phyloP scores from a whole-genome alignment of 768 basidiomycete genomes.

The Pisolithus microcarpus region DNA sequence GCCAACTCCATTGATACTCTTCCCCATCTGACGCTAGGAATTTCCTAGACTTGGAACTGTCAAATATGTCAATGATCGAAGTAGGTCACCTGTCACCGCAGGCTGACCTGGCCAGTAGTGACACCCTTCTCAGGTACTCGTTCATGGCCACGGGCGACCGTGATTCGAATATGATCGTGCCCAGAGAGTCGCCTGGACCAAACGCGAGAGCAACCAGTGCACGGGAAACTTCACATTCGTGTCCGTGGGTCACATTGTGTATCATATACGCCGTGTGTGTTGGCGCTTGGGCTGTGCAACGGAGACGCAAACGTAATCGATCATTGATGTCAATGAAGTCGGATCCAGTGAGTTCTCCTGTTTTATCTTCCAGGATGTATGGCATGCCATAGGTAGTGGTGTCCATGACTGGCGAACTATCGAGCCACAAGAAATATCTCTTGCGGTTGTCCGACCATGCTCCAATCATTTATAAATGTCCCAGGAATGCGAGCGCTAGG shows the following conservation, averaged over 20 bases:
- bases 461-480: not conserved
- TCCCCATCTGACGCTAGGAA: slow-evolving; percentile 55
- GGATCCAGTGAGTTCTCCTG: slow-evolving; percentile 45
- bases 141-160: slow-evolving; percentile 39
- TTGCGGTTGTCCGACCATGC: not conserved
- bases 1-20: slow-evolving; percentile 55
- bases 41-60: slow-evolving; percentile 40
- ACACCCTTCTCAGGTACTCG: slow-evolving; percentile 41
- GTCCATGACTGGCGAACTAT: slow-evolving; percentile 13
- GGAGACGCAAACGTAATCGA: slow-evolving; percentile 45
- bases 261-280: slow-evolving; percentile 46
- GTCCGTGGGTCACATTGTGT: slow-evolving; percentile 33
- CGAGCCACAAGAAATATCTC: not conserved
- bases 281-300: slow-evolving; percentile 39
- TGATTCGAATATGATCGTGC: slow-evolving; percentile 41
- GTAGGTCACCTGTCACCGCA: not conserved
- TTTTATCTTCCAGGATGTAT: slow-evolving; percentile 58
- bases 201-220: slow-evolving; percentile 48
- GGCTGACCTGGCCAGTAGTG: slow-evolving; percentile 36
- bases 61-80: slow-evolving; percentile 3
- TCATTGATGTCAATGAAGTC: slow-evolving; percentile 60
- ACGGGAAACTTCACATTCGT: slow-evolving; percentile 19
- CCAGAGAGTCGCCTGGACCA: slow-evolving; percentile 42
- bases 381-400: slow-evolving; percentile 46
- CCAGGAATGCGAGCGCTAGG: not conserved